Evolutionary conservation across 1,139 yeast genomes (phyloP).

Genomic region (Suhomyces terraborum): DNA sequence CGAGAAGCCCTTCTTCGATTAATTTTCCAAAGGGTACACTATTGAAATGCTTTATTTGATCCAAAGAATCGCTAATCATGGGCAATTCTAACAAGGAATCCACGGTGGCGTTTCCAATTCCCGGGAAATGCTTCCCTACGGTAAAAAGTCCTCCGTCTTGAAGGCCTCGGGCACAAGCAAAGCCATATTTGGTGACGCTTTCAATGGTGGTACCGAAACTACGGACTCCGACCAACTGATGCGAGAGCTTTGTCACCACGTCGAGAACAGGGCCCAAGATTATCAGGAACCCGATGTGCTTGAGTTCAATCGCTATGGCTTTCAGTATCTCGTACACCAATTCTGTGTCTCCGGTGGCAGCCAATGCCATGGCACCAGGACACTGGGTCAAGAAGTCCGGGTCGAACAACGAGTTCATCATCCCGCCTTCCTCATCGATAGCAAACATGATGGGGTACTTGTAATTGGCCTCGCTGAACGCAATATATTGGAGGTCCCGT

Average conservation of each 20-base stretch:
- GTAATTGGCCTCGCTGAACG: constrained; percentile 52
- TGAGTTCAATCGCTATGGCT: constrained; percentile 58
- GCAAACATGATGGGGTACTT: constrained; percentile 51
- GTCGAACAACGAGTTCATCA: constrained; percentile 60
- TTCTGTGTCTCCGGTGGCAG: constrained; percentile 55
- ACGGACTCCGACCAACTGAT: constrained; percentile 61
- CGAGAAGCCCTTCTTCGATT: constrained; percentile 50
- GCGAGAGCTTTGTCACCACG: constrained; percentile 59
- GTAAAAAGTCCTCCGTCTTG: constrained; percentile 58
- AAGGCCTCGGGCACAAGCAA: constrained; percentile 57
- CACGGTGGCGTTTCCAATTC: constrained; percentile 63
- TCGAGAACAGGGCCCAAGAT: constrained; percentile 67
- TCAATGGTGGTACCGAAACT: constrained; percentile 65
- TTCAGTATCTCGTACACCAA: constrained; percentile 56
- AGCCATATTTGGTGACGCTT: constrained; percentile 58
- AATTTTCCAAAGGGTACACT: constrained; percentile 55
- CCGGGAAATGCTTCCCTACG: constrained; percentile 69
- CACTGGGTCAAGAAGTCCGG: constrained; percentile 55
- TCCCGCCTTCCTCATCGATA: constrained; percentile 44
- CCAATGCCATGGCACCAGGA: constrained; percentile 68
- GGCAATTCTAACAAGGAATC: constrained; percentile 61
- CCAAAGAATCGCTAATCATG: constrained; percentile 58
- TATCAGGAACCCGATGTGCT: constrained; percentile 57
- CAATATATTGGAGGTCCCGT: constrained; percentile 57
- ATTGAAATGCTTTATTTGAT: constrained; percentile 54